Percentiles rank a stretch among this genome's conserved stretches.
These are phyloP conservation scores for Coffea eugenioides DNA, from an alignment of 257 asterid species.

Conservation along the genomic window DNA sequence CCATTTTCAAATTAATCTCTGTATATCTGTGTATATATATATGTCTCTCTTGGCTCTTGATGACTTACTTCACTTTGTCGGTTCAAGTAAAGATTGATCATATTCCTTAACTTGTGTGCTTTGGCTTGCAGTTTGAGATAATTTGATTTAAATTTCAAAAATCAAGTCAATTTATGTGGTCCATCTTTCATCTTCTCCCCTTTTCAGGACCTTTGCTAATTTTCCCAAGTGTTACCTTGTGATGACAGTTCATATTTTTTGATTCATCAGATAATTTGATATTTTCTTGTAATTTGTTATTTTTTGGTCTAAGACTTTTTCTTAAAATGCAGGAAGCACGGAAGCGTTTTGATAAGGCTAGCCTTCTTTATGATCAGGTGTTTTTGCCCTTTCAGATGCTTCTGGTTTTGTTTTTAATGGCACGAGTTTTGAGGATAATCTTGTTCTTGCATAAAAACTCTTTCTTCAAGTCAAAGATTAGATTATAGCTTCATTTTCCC, in stretches of 20 bases:
- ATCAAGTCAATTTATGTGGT: background rate
- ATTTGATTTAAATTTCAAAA: background rate
- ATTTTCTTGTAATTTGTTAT: constrained; percentile 11
- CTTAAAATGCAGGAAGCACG: constrained; percentile 84
- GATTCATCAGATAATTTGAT: background rate
- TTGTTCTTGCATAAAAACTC: background rate
- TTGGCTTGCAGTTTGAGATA: background rate
- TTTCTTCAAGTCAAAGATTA: constrained; percentile 7
- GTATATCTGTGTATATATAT: background rate
- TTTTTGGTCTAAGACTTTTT: constrained; percentile 27
- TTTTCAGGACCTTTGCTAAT: background rate
- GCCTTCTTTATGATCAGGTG: constrained; percentile 98
- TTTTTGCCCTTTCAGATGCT: constrained; percentile 11
- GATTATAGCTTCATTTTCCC: background rate
- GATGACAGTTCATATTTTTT: background rate
- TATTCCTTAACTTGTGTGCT: background rate
- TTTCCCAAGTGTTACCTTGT: background rate
- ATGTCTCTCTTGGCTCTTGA: background rate
- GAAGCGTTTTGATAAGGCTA: constrained; percentile 94
- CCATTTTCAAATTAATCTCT: background rate
- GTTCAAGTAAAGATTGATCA: background rate
- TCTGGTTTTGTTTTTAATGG: background rate
- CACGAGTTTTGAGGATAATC: background rate
- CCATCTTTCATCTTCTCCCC: background rate
- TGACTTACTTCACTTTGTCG: background rate